Conservation (phyloP, 2,329 filamentous ascomycete genomes). For the Magnaporthiopsis incrustans region DNA sequence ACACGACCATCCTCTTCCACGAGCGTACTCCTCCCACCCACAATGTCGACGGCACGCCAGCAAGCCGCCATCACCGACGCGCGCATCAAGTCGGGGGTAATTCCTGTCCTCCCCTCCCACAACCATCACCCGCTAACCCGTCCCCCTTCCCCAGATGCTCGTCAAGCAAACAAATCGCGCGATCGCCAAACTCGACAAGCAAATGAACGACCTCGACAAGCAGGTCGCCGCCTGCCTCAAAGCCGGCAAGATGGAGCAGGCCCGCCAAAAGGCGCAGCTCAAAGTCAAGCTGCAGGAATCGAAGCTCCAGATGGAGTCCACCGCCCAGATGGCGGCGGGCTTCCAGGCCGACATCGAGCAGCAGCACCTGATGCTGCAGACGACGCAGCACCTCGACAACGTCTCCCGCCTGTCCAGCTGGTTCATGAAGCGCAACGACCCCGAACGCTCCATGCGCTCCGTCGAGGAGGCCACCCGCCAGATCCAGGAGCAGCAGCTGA, state of each 20-base stretch:
- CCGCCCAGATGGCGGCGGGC: conserved; percentile 56
- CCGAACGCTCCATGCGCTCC: conserved; percentile 51
- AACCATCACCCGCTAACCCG: too few relatives aligned
- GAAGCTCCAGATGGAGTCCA: conserved; percentile 48
- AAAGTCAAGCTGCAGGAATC: background rate
- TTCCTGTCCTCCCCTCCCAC: too few relatives aligned
- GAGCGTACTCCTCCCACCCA: background rate
- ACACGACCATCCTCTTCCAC: background rate
- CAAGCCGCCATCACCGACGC: background rate
- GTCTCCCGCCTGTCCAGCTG: conserved; percentile 50
- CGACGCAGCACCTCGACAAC: conserved; percentile 56
- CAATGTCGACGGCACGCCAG: background rate
- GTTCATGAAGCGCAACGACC: conserved; percentile 51
- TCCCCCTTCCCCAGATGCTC: conserved; percentile 38
- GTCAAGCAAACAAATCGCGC: conserved; percentile 55
- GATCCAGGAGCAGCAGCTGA: conserved; percentile 57
- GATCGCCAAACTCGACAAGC: conserved; percentile 52
- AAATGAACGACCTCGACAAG: conserved; percentile 53
- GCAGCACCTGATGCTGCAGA: conserved; percentile 58
- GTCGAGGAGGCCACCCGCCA: conserved; percentile 54
- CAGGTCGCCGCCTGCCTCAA: conserved; percentile 44
- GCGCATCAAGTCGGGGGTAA: background rate
- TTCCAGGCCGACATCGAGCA: conserved; percentile 54
- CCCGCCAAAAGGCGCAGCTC: background rate
- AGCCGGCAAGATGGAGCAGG: background rate